A percentile compares a stretch with the other conserved stretches of the same genome.
phyloP scores from a whole-genome alignment of 768 basidiomycete species.

The Lyophyllum semitale region DNA sequence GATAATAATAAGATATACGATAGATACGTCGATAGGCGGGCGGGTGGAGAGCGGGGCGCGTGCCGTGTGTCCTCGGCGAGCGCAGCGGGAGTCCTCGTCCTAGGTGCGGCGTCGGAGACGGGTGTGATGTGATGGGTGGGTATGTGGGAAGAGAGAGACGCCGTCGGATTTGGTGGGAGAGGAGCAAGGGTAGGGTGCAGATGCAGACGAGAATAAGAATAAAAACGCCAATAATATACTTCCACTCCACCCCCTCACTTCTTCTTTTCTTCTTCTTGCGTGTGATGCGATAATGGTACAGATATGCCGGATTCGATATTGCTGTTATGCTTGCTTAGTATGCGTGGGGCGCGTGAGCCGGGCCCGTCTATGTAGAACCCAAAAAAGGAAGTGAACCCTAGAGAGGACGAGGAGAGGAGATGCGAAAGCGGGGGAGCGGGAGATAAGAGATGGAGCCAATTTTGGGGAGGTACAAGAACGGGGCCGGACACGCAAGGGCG shows the following conservation, averaged over 20 bases:
- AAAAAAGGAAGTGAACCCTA: conserved; percentile 1
- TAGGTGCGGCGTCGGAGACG: background rate
- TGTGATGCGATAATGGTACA: background rate
- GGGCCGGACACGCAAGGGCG: background rate
- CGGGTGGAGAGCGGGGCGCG: background rate
- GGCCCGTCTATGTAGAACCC: background rate
- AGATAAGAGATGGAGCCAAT: background rate
- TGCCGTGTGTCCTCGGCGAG: background rate
- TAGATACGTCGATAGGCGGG: conserved; percentile 7
- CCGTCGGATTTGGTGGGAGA: background rate
- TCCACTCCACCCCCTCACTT: background rate
- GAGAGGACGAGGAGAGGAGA: background rate
- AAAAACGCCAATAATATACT: conserved; percentile 6
- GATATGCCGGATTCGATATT: background rate
- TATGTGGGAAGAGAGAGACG: background rate
- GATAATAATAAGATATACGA: conserved; percentile 13
- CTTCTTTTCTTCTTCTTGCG: background rate
- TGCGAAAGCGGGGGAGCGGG: too few species aligned
- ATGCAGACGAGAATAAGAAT: background rate
- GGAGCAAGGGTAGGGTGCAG: too few species aligned
- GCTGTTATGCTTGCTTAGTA: background rate
- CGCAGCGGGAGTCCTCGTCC: background rate
- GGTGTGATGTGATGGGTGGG: background rate
- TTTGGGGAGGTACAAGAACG: conserved; percentile 1
- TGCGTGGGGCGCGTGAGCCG: background rate